These are phyloP conservation scores for Vicia villosa DNA, from an alignment of 306 rosid genomes.

Conservation along the genomic window DNA sequence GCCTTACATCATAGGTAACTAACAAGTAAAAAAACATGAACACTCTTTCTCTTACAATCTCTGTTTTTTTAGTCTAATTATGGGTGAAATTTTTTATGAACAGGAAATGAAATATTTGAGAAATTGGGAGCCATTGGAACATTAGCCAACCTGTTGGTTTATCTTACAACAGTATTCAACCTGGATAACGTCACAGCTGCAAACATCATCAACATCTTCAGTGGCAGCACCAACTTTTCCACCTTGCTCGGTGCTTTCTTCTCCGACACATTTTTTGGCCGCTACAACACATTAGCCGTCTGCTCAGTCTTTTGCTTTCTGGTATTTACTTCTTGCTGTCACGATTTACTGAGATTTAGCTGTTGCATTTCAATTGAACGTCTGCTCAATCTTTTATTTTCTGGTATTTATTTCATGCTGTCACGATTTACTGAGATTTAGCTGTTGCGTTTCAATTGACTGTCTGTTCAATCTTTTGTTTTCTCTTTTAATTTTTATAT, in stretches of 20 bases:
- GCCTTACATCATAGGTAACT: constrained; percentile 90
- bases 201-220: constrained; percentile 60
- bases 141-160: constrained; percentile 69
- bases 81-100: constrained; percentile 5
- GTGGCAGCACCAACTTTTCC: constrained; percentile 77
- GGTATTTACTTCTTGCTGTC: constrained; percentile 43
- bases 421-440: no score
- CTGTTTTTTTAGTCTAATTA: not conserved
- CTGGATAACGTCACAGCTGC: constrained; percentile 71
- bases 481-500: no score
- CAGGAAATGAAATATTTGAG: constrained; percentile 96
- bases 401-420: not conserved
- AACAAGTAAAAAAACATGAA: not conserved
- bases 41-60: not conserved
- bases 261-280: constrained; percentile 77
- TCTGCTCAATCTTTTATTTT: no score
- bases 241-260: constrained; percentile 80
- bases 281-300: constrained; percentile 68
- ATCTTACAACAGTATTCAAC: constrained; percentile 79
- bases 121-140: constrained; percentile 85
- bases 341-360: no score
- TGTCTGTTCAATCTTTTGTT: constrained; percentile 58
- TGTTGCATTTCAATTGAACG: no score
- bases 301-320: constrained; percentile 62
- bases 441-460: constrained; percentile 34